Percentiles rank a stretch among this genome's conserved stretches.
Evolutionary conservation across 1,139 yeast genomes (phyloP).

Genomic region (Suhomyces yuchorum): DNA sequence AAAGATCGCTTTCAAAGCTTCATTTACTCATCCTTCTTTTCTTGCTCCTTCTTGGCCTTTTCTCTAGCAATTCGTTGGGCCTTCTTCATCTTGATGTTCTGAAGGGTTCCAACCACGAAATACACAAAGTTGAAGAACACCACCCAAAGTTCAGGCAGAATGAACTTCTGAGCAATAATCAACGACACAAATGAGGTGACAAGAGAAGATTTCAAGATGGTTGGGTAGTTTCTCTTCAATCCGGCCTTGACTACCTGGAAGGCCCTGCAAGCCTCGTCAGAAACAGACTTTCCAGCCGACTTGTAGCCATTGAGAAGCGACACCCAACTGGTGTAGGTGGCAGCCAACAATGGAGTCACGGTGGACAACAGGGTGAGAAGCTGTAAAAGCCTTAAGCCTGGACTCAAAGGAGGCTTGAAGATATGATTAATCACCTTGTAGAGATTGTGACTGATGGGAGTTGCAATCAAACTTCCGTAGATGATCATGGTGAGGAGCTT

Average conservation of each 20-base stretch:
- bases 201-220: conserved; percentile 67
- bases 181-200: conserved; percentile 63
- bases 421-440: conserved; percentile 50
- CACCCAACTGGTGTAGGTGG: conserved; percentile 58
- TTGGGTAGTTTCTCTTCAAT: conserved; percentile 52
- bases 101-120: conserved; percentile 75
- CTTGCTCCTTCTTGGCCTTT: conserved; percentile 1
- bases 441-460: conserved; percentile 73
- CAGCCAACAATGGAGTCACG: conserved; percentile 64
- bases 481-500: conserved; percentile 68
- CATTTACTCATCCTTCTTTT: conserved; percentile 9
- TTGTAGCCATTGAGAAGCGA: conserved; percentile 45
- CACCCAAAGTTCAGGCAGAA: conserved; percentile 80
- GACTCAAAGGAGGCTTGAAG: conserved; percentile 42
- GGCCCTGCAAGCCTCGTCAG: conserved; percentile 26
- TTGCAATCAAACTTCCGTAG: conserved; percentile 68
- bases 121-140: conserved; percentile 77
- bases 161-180: conserved; percentile 70
- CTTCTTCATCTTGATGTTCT: conserved; percentile 66
- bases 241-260: conserved; percentile 32
- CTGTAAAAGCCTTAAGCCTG: conserved; percentile 53
- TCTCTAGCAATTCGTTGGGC: conserved; percentile 27
- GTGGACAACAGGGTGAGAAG: conserved; percentile 60
- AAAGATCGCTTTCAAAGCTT: too few species aligned
- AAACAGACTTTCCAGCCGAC: conserved; percentile 13